phyloP scores from a whole-genome alignment of 2,329 filamentous ascomycete genomes.

The Colletotrichum somersetense region DNA sequence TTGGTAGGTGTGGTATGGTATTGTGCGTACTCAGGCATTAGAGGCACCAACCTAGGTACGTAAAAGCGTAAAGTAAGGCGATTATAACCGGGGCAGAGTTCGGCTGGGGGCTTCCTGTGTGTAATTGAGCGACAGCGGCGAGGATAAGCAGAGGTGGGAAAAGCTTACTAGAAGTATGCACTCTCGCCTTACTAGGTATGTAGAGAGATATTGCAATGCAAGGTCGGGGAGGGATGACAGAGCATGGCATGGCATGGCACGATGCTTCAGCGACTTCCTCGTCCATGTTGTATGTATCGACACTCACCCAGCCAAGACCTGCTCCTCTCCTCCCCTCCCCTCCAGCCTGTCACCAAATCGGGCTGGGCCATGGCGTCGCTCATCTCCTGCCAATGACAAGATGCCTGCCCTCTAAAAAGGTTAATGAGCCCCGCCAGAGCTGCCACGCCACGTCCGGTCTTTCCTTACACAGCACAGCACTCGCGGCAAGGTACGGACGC shows the following conservation, averaged over 20 bases:
- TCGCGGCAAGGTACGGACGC: conserved; percentile 23
- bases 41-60: not conserved
- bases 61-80: not conserved
- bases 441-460: conserved; percentile 41
- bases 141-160: too few relatives aligned
- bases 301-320: conserved; percentile 1
- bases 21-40: too few relatives aligned
- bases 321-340: not conserved
- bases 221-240: not conserved
- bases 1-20: too few relatives aligned
- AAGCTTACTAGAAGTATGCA: too few relatives aligned
- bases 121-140: not conserved
- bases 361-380: conserved; percentile 38
- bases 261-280: not conserved
- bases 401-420: conserved; percentile 38
- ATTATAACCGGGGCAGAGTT: not conserved
- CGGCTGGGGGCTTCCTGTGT: too few relatives aligned
- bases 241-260: not conserved
- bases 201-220: too few relatives aligned
- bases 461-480: conserved; percentile 17
- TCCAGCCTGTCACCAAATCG: conserved; percentile 11
- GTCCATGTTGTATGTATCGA: not conserved
- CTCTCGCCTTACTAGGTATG: too few relatives aligned
- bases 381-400: conserved; percentile 40
- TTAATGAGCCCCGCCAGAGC: conserved; percentile 41